Percentiles rank a stretch among this genome's conserved stretches.
Evolutionary conservation across 1,139 yeast species (phyloP).

Genomic region (Scheffersomyces insectosa): DNA sequence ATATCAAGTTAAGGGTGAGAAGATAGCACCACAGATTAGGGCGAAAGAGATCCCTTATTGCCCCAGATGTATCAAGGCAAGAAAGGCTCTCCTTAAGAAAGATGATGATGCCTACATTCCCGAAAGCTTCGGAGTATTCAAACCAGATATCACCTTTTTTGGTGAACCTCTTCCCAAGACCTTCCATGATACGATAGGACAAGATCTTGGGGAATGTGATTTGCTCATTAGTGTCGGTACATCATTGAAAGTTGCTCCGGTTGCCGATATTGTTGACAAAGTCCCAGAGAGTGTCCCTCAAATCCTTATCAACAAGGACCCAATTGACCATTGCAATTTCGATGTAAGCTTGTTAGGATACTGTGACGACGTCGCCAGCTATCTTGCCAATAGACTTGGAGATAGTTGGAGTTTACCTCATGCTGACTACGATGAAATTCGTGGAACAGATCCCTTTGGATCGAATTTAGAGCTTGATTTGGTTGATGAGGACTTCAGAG

Average conservation of each 20-base stretch:
- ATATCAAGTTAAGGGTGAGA: slow-evolving; percentile 65
- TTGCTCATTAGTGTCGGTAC: slow-evolving; percentile 88
- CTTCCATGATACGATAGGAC: slow-evolving; percentile 63
- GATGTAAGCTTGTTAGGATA: slow-evolving; percentile 80
- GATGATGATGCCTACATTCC: slow-evolving; percentile 30
- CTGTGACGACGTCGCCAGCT: slow-evolving; percentile 84
- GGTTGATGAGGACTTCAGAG: slow-evolving; percentile 21
- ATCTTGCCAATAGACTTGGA: slow-evolving; percentile 49
- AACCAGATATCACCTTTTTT: slow-evolving; percentile 94
- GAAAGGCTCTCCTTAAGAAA: slow-evolving; percentile 40
- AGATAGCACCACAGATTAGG: slow-evolving; percentile 62
- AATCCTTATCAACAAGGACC: slow-evolving; percentile 76
- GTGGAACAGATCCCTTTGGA: slow-evolving; percentile 15
- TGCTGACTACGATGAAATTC: slow-evolving; percentile 25
- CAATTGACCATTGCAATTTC: slow-evolving; percentile 64
- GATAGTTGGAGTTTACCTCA: slow-evolving; percentile 66
- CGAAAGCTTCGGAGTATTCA: slow-evolving; percentile 77
- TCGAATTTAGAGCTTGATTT: slow-evolving; percentile 19
- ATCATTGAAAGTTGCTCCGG: slow-evolving; percentile 93
- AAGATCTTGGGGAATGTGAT: slow-evolving; percentile 67
- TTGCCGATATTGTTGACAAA: slow-evolving; percentile 70
- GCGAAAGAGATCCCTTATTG: slow-evolving; percentile 68
- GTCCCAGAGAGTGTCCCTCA: slow-evolving; percentile 77
- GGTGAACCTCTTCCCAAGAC: slow-evolving; percentile 82
- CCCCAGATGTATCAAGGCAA: slow-evolving; percentile 51